Percentiles rank a stretch among this genome's conserved stretches.
These are phyloP conservation scores for Alopecurus myosuroides DNA, from an alignment of 176 grass and related monocot species.

Conservation along the genomic window DNA sequence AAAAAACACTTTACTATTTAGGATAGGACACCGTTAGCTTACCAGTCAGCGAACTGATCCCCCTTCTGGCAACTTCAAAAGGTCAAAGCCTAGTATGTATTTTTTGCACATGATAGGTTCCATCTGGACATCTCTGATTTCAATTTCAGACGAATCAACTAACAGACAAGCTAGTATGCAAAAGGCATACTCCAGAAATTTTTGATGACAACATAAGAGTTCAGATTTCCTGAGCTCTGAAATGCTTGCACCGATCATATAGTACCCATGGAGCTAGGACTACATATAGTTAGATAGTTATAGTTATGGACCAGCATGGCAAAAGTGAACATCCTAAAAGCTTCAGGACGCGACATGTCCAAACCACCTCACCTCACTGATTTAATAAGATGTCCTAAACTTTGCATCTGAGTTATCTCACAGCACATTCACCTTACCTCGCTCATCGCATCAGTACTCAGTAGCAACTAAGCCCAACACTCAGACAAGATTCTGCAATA, in stretches of 20 bases:
- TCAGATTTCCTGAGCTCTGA: background rate
- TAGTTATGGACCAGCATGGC: background rate
- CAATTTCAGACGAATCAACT: background rate
- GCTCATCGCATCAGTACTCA: background rate
- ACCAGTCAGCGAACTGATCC: too few relatives aligned
- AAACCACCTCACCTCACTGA: background rate
- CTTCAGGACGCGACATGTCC: background rate
- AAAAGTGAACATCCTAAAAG: background rate
- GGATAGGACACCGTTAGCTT: too few relatives aligned
- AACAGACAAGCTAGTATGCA: background rate
- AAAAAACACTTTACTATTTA: too few relatives aligned
- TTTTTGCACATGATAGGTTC: background rate
- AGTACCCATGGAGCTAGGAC: background rate
- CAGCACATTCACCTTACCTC: background rate
- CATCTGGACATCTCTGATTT: background rate
- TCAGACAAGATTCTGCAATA: background rate
- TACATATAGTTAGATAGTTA: background rate
- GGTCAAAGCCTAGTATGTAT: too few relatives aligned
- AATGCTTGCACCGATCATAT: background rate
- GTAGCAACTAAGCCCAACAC: background rate
- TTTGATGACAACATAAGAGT: background rate
- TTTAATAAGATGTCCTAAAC: background rate
- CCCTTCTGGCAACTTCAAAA: too few relatives aligned
- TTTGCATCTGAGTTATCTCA: background rate
- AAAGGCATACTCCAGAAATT: background rate